Evolutionary conservation across 148 eudicot genomes (phyloP), one percentile per base, ranked within the genome.

Genomic region (Polygonum maritimum): DNA sequence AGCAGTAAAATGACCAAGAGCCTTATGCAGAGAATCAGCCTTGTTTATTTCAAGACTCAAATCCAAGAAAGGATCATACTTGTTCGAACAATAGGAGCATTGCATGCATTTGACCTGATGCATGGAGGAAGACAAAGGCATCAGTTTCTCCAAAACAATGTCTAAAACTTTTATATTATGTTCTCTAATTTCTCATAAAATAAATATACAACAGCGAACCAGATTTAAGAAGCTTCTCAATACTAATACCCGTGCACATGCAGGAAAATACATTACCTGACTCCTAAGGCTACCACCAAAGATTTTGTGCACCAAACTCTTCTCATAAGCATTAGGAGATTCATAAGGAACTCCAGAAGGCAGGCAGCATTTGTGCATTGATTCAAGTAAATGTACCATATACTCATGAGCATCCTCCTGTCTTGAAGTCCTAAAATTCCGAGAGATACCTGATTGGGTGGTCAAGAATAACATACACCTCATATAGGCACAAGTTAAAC

Each of bases 331-430:
- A 86, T 85, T 80, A 44, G 96, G 91, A 18, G 99, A 92, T 89
- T 92, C 94, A 69, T 87, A 84, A 44, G 92, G 92, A 71, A 92
- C 91, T 75, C 99, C 97, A 26, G 91, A 85, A 65, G 99, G 94
- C 74, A 95, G 84, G 85, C 94, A 92, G 75, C 99, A 95, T 74
- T 84, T 95, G 80, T 95, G 97, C 99, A 95, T 95, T 2, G 97
- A 90, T 80, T 95, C 97, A 71, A 95, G 81, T 81, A 95, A 78
- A 83, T 95, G 88, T 74, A 95, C 92, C 99, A 95, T 90, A 87
- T 89, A 95, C 74, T 95, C 99, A 82, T 95, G 99, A 35, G 99
- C 99, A 84, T 95, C 99, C 81, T 95, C 97, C 82, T 92, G 97
- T 77, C 99, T 92, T 19, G 91, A 83, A 81, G 79, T 90, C 40